These are phyloP conservation scores for Pontederia paniculata DNA, from an alignment of 176 grass and related monocot species.

Conservation along the genomic window DNA sequence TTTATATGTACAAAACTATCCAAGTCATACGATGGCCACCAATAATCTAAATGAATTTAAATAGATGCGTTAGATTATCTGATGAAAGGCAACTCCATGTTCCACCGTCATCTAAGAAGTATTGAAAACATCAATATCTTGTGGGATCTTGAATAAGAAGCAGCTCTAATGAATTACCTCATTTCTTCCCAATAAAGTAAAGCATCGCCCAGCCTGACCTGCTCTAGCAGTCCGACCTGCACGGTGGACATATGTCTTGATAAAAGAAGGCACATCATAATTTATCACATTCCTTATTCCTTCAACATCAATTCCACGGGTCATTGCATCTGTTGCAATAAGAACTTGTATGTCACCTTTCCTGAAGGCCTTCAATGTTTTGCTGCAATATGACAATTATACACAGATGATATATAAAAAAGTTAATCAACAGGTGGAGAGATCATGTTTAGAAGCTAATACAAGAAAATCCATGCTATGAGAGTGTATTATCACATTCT, in stretches of 20 bases:
- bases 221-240: conserved; percentile 83
- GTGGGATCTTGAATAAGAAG: neutral
- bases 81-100: neutral
- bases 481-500: too few species aligned
- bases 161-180: conserved; percentile 41
- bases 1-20: too few species aligned
- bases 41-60: too few species aligned
- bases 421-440: too few species aligned
- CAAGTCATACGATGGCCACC: too few species aligned
- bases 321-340: conserved; percentile 92
- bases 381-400: conserved; percentile 32
- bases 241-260: conserved; percentile 80
- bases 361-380: conserved; percentile 75
- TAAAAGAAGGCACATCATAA: conserved; percentile 83
- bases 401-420: too few species aligned
- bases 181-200: conserved; percentile 78
- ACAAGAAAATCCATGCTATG: too few species aligned
- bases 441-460: too few species aligned
- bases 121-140: neutral
- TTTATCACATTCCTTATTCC: conserved; percentile 84
- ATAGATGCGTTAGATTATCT: too few species aligned
- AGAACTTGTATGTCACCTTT: conserved; percentile 76
- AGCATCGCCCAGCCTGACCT: conserved; percentile 69
- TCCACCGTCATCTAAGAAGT: neutral
- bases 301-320: conserved; percentile 93